Conservation (phyloP, 1,284 basidiomycete species). For the Hortiboletus rubellus region DNA sequence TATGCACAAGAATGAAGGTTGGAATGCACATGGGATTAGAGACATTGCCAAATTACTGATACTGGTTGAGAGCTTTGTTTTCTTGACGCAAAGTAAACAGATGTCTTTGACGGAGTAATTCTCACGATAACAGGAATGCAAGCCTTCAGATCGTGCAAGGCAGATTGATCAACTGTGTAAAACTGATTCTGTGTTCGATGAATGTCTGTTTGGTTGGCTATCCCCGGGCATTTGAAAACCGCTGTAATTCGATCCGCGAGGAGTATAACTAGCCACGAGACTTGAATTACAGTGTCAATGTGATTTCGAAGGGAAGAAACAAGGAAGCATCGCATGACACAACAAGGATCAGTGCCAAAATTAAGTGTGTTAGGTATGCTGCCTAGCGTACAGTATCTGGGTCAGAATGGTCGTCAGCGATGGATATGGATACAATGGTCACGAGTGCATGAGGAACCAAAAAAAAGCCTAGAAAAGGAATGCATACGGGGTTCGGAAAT, state of each 20-base stretch:
- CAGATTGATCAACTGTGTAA: too few species aligned
- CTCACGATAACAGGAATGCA: too few species aligned
- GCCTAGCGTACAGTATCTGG: slow-evolving; percentile 33
- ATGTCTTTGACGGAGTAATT: too few species aligned
- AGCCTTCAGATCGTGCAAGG: not conserved
- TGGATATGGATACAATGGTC: slow-evolving; percentile 32
- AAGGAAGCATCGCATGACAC: slow-evolving; percentile 5
- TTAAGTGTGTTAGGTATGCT: slow-evolving; percentile 32
- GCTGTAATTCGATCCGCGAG: slow-evolving; percentile 11
- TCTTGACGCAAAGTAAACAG: too few species aligned
- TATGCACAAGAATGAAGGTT: too few species aligned
- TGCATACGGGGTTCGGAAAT: slow-evolving; percentile 20
- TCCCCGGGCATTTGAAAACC: too few species aligned
- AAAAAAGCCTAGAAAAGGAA: not conserved
- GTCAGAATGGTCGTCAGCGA: slow-evolving; percentile 22
- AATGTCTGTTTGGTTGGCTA: too few species aligned
- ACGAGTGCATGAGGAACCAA: slow-evolving; percentile 1
- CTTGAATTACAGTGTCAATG: slow-evolving; percentile 16
- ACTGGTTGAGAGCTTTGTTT: too few species aligned
- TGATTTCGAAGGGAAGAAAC: not conserved
- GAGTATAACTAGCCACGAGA: slow-evolving; percentile 6
- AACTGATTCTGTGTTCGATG: too few species aligned
- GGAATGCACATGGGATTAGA: too few species aligned
- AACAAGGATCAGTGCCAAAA: slow-evolving; percentile 14
- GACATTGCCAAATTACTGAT: too few species aligned